phyloP scores from a whole-genome alignment of 805 yeast species.

The Candida glaebosa region DNA sequence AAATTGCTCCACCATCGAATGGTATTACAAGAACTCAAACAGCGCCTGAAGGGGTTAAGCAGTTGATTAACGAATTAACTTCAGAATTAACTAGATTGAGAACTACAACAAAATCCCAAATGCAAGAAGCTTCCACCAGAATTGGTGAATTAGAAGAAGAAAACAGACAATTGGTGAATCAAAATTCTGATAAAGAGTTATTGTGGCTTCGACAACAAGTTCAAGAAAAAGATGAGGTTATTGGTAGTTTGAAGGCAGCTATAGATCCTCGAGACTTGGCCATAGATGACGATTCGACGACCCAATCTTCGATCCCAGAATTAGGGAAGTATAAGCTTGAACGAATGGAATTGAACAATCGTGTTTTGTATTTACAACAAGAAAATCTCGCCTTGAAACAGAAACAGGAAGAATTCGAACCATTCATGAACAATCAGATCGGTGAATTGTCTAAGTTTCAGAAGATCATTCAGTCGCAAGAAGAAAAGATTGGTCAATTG shows the following conservation, averaged over 20 bases:
- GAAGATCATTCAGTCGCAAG: constrained; percentile 51
- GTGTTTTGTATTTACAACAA: constrained; percentile 40
- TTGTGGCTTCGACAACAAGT: constrained; percentile 13
- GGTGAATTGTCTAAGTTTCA: constrained; percentile 52
- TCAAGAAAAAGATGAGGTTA: constrained; percentile 27
- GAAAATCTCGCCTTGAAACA: constrained; percentile 43
- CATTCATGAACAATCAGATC: constrained; percentile 51
- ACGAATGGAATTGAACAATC: constrained; percentile 41
- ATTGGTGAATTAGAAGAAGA: constrained; percentile 47
- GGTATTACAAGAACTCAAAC: constrained; percentile 4
- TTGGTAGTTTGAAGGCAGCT: constrained; percentile 28
- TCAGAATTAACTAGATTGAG: constrained; percentile 30
- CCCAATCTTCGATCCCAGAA: constrained; percentile 22
- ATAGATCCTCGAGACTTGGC: constrained; percentile 24
- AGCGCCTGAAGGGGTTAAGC: constrained; percentile 18
- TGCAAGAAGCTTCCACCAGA: constrained; percentile 54
- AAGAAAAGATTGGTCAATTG: constrained; percentile 40
- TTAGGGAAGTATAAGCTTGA: constrained; percentile 40
- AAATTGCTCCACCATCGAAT: constrained; percentile 5
- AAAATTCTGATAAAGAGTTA: constrained; percentile 4
- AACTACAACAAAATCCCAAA: constrained; percentile 41
- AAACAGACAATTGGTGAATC: constrained; percentile 11
- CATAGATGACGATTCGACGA: constrained; percentile 11
- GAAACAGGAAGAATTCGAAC: constrained; percentile 45
- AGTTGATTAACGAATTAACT: constrained; percentile 29